Base-by-base conservation (phyloP, 805 yeast species). In the Yamadazyma laniorum region DNA sequence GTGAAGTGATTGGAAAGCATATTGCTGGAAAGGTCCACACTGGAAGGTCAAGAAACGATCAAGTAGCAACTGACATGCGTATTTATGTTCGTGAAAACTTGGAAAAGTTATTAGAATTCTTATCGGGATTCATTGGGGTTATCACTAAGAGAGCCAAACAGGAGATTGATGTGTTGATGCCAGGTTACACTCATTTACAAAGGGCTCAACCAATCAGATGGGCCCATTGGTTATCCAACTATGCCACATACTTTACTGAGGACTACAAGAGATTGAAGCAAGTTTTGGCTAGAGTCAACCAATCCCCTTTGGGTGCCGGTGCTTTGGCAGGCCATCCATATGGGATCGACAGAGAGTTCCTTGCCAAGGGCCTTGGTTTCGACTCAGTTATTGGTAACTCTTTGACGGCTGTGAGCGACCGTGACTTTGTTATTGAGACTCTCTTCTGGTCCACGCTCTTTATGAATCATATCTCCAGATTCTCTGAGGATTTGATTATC, bases 131-230 rank as follows among this genome's bases (percentile, higher is more conserved):
- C 43, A 82, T 91, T 57, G 59, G 67, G 44, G 82, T 82, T 14
- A 75, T 93, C 49, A 56, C 80, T 29, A 72, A 72, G 40, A 79
- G 99, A 57, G 96, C 95, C 4, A 82, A 79, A 54, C 59, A 73
- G 23, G 99, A 93, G 66, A 85, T 93, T 43, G 95, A 85, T 52
- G 85, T 84, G 14, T 74, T 93, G 57, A 93, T 93, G 98, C 99
- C 99, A 8, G 99, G 99, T 30, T 93, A 93, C 70, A 93, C 99
- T 11, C 99, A 93, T 68, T 72, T 93, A 59, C 99, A 93, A 73
- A 85, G 96, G 61, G 98, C 98, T 2, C 99, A 90, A 67, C 99
- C 99, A n/a, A 93, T 93, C 56, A 80, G 99, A 67, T 93, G 99
- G 99, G 74, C 97, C 1, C 99, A 93, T 61, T 91, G 97, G 96